A percentile compares a stretch with the other conserved stretches of the same genome.
Evolutionary conservation across 345 rosid genomes (phyloP).

Genomic region (Sonneratia caseolaris): DNA sequence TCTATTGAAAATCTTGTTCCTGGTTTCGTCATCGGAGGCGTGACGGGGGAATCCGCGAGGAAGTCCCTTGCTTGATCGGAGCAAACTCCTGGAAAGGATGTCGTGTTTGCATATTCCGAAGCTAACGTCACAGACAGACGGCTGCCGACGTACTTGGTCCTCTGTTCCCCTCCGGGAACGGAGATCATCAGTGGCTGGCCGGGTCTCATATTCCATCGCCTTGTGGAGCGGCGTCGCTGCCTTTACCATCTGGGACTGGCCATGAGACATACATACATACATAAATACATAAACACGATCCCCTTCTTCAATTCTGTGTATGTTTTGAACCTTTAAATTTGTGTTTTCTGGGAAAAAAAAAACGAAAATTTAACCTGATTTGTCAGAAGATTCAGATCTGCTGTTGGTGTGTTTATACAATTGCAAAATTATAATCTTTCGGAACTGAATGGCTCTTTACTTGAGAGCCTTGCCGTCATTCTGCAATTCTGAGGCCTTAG

Average conservation of each 20-base stretch:
- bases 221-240: conserved; percentile 39
- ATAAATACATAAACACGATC: not conserved
- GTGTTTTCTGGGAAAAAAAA: too few species aligned
- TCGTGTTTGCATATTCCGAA: conserved; percentile 15
- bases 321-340: not conserved
- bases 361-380: not conserved
- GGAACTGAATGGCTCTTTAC: conserved; percentile 38
- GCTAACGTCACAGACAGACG: conserved; percentile 26
- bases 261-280: too few species aligned
- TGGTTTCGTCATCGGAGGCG: not conserved
- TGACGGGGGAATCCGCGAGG: conserved; percentile 16
- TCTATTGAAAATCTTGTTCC: not conserved
- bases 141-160: conserved; percentile 16
- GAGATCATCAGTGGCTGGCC: conserved; percentile 14
- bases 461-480: conserved; percentile 30
- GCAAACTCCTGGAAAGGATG: conserved; percentile 8
- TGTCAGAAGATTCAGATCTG: not conserved
- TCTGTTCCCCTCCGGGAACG: not conserved
- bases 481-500: conserved; percentile 44
- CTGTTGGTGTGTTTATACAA: not conserved
- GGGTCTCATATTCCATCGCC: conserved; percentile 57
- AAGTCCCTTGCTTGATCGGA: conserved; percentile 13
- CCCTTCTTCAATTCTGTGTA: not conserved
- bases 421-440: conserved; percentile 35
- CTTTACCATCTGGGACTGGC: too few species aligned